Base-by-base conservation (phyloP, 805 yeast species). In the Saccharomycopsis sp. region DNA sequence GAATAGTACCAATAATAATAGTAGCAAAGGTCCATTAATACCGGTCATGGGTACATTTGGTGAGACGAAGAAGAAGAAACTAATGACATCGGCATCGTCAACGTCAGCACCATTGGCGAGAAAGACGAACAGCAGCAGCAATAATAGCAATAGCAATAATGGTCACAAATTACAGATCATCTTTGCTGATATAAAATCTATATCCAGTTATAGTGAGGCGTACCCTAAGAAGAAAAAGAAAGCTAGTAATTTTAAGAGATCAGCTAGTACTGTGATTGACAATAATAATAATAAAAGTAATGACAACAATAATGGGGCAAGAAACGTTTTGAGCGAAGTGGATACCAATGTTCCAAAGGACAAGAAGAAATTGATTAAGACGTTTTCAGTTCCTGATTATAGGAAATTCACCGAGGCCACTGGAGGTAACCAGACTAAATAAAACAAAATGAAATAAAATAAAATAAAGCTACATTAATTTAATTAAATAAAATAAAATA, bases 1-100 rank as follows among this genome's bases (percentile, higher is more conserved):
- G 17, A 20, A 13, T 20, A 22, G 4, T 23, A 14, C 4, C 44
- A 16, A 3, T 21, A 20, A 19, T 6, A 14, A 8, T 19, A 24
- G n/a, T 5, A 4, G 22, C 19, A 16, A 17, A 4, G 13, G 11
- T 13, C 41, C 13, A n/a, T 29, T 11, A 22, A 27, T 41, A n/a
- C 51, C 51, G 7, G n/a, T 33, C 4, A 47, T 47, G 51, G 51
- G 51, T 14, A 47, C 51, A 8, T 47, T 47, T 44, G 48, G 40
- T 13, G 50, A 47, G 13, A 36, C 21, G 6, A 36, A 33, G 4
- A 27, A 33, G 11, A 14, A 29, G 19, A 20, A 21, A 9, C 31
- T 17, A n/a, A n/a, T n/a, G n/a, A n/a, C n/a, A n/a, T 36, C 31
- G 17, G n/a, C 22, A n/a, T 4, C 23, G 16, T 20, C 16, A 5